Conservation (phyloP, 441 rosid species). For the Populus hybrid region DNA sequence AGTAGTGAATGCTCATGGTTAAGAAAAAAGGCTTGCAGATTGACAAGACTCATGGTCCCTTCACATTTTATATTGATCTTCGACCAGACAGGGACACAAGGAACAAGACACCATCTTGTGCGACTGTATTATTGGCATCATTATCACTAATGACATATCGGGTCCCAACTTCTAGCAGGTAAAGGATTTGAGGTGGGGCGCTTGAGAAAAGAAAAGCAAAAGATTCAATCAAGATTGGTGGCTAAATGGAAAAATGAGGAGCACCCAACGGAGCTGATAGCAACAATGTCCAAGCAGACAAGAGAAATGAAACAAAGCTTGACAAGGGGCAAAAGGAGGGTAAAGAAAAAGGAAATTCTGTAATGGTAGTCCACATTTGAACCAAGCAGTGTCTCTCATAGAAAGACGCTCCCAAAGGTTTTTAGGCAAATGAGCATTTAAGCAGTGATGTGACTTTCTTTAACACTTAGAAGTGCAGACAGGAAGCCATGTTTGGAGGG, state of each 20-base stretch:
- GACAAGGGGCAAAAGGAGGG: background rate
- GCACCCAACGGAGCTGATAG: constrained; percentile 1
- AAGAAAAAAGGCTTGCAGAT: background rate
- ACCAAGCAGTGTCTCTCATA: constrained; percentile 3
- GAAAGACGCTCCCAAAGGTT: constrained; percentile 8
- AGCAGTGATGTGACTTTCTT: constrained; percentile 5
- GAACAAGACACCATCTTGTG: background rate
- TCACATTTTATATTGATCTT: background rate
- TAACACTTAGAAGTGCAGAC: background rate
- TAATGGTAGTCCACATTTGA: background rate
- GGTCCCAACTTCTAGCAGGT: background rate
- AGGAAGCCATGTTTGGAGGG: background rate
- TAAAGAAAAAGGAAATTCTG: background rate
- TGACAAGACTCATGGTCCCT: background rate
- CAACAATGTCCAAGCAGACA: background rate
- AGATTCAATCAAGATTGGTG: background rate
- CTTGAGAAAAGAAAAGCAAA: constrained; percentile 10
- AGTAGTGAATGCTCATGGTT: background rate
- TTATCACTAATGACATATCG: background rate
- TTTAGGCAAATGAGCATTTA: background rate
- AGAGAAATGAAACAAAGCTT: background rate
- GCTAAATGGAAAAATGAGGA: background rate
- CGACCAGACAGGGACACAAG: background rate
- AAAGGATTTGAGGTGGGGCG: background rate
- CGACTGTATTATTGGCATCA: background rate